A percentile compares a stretch with the other conserved stretches of the same genome.
These are phyloP conservation scores for Chlorella vulgaris DNA, from an alignment of 139 green algal species.

Conservation along the genomic window DNA sequence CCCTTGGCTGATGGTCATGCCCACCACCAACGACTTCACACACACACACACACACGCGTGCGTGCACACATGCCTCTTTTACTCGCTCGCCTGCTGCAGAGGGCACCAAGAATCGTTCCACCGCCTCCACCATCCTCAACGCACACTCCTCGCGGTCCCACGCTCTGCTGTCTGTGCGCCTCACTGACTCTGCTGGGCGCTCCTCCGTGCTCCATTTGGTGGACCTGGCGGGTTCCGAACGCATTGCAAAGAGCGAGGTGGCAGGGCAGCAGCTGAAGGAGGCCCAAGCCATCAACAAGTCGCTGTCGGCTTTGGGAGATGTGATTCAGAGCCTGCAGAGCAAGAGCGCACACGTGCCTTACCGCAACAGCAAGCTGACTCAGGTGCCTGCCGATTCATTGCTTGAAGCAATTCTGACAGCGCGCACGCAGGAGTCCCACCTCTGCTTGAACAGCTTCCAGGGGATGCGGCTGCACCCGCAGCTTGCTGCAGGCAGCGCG, in stretches of 20 bases:
- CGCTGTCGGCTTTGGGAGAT: slow-evolving; percentile 73
- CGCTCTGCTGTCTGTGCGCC: slow-evolving; percentile 43
- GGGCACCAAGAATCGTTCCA: slow-evolving; percentile 33
- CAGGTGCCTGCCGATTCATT: slow-evolving; percentile 58
- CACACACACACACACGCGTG: no score
- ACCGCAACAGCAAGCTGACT: slow-evolving; percentile 95
- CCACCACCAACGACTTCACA: no score
- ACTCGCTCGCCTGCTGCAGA: slow-evolving; percentile 13
- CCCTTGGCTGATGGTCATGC: no score
- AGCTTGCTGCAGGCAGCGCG: no score
- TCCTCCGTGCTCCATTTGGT: slow-evolving; percentile 71
- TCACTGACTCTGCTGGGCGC: slow-evolving; percentile 11
- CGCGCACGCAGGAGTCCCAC: no score
- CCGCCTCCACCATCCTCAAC: slow-evolving; percentile 46
- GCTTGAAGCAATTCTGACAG: no score
- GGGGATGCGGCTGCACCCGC: no score
- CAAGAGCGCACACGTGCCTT: slow-evolving; percentile 80
- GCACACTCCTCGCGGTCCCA: slow-evolving; percentile 49
- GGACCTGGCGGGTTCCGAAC: slow-evolving; percentile 80
- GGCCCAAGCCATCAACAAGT: slow-evolving; percentile 89
- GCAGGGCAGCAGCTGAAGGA: slow-evolving; percentile 69
- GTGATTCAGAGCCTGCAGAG: slow-evolving; percentile 62
- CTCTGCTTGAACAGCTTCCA: no score
- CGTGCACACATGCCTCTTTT: no score
- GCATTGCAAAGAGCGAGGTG: slow-evolving; percentile 55